Percentiles rank a stretch among this genome's conserved stretches.
phyloP scores from a whole-genome alignment of 106 monocot species.

The Hemerocallis citrina region DNA sequence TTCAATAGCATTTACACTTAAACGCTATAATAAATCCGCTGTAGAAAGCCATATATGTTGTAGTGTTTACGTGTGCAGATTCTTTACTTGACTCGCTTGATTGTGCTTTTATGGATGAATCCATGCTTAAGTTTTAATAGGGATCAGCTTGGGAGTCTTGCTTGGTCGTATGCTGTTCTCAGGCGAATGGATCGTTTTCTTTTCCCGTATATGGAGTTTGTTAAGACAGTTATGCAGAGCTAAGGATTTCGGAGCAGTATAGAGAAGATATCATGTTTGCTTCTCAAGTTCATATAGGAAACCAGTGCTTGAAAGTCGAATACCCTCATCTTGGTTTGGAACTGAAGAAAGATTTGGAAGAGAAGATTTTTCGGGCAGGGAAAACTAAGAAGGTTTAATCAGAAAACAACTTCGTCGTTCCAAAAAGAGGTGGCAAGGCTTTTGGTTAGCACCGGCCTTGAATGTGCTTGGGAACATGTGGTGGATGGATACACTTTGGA shows the following conservation, averaged over 20 bases:
- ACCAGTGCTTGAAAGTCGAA: constrained; percentile 85
- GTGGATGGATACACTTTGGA: constrained; percentile 92
- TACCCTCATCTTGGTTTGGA: constrained; percentile 65
- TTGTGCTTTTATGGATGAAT: no score
- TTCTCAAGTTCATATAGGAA: constrained; percentile 71
- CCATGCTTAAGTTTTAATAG: constrained; percentile 46
- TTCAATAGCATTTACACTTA: no score
- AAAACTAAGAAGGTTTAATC: constrained; percentile 85
- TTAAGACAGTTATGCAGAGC: constrained; percentile 46
- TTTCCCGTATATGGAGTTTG: constrained; percentile 70
- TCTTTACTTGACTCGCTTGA: no score
- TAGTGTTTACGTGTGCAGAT: no score
- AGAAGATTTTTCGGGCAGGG: constrained; percentile 60
- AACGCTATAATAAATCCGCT: no score
- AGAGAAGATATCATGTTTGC: constrained; percentile 90
- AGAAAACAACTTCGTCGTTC: constrained; percentile 84
- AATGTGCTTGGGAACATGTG: constrained; percentile 68
- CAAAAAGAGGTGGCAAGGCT: constrained; percentile 91
- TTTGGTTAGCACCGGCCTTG: constrained; percentile 76
- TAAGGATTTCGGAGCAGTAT: constrained; percentile 64
- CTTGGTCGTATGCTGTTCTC: constrained; percentile 93
- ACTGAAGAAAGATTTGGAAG: constrained; percentile 51
- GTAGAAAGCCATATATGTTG: no score
- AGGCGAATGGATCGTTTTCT: constrained; percentile 63
- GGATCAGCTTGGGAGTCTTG: constrained; percentile 83